Base-by-base conservation (phyloP, 164 flowering plant species). In the Liquidambar formosana region DNA sequence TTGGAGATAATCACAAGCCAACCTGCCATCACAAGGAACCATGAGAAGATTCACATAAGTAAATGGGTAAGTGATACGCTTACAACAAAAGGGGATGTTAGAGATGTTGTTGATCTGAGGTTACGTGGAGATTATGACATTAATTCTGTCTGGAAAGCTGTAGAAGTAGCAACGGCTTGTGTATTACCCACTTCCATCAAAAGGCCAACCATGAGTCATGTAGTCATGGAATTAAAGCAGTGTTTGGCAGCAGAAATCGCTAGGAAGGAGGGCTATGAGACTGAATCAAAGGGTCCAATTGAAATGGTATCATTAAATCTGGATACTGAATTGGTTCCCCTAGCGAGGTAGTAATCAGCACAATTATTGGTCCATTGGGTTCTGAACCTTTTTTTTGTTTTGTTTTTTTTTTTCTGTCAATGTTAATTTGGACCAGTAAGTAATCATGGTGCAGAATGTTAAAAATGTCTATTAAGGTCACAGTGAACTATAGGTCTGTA, bases 1-100 rank as follows among this genome's bases (percentile, higher is more conserved):
- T 57, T 70, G 22, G 73, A 52, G 49, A 57, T 70, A 33, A 44
- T 70, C 38, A 41, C 73, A 10, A 66, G 73, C 25, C 25, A 57
- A 25, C 60, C 60, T n/a, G 25, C 60, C 19, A 57, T 57, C 19
- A 25, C 14, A 22, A 57, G 10, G 8, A 25, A 5, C 8, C 60
- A 22, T 12, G 60, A 58, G 22, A 58, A 28, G 61, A 14, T 38
- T 10, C 61, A 58, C 38, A 58, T 58, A 58, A 58, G 41, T 38
- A 11, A 58, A 25, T 58, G 61, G 61, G 61, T 58, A 12, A 28
- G 38, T 58, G 41, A 58, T 9, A 23, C n/a, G 4, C 41, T 58
- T 15, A 4, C 26, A 58, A 58, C 61, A 58, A 58, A 58, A 0
- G 44, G 61, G 61, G 61, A 58, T 58, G 61, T 58, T 58, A 58